Evolutionary conservation across 306 rosid species (phyloP).

Genomic region (Betula pendula): DNA sequence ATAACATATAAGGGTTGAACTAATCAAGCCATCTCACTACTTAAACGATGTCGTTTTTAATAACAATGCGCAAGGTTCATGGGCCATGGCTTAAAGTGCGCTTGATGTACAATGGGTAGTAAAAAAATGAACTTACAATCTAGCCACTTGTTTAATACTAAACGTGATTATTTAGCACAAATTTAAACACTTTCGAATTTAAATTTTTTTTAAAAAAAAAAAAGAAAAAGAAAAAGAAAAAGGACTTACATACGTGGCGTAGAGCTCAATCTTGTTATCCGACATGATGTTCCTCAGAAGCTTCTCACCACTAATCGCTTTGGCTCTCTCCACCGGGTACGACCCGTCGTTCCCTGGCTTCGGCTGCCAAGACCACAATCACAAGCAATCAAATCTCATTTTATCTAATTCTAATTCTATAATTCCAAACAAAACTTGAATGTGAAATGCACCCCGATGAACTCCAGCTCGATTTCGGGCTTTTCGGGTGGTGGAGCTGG

Average conservation of each 20-base stretch:
- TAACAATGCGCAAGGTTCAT: too few relatives aligned
- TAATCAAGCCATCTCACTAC: too few relatives aligned
- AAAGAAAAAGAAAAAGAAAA: neutral
- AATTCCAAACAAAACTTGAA: neutral
- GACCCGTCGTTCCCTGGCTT: constrained; percentile 63
- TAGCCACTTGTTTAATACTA: too few relatives aligned
- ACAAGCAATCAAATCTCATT: neutral
- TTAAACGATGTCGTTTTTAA: too few relatives aligned
- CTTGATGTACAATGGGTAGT: too few relatives aligned
- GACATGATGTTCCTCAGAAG: constrained; percentile 78
- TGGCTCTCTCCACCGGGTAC: constrained; percentile 63
- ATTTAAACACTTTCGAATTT: too few relatives aligned
- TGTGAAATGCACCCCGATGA: constrained; percentile 53
- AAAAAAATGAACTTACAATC: too few relatives aligned
- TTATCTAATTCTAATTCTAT: neutral
- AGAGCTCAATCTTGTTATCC: constrained; percentile 85
- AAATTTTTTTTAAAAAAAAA: too few relatives aligned
- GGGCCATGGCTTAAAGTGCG: neutral
- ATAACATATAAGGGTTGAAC: too few relatives aligned
- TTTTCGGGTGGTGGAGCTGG: constrained; percentile 33
- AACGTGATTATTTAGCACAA: too few relatives aligned
- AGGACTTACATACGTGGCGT: constrained; percentile 85
- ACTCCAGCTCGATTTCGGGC: constrained; percentile 73
- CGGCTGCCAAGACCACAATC: constrained; percentile 48
- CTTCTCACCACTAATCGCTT: constrained; percentile 73